Percentiles rank a stretch among this genome's conserved stretches.
Conservation (phyloP, 768 basidiomycete genomes). For the Kwoniella pini region DNA sequence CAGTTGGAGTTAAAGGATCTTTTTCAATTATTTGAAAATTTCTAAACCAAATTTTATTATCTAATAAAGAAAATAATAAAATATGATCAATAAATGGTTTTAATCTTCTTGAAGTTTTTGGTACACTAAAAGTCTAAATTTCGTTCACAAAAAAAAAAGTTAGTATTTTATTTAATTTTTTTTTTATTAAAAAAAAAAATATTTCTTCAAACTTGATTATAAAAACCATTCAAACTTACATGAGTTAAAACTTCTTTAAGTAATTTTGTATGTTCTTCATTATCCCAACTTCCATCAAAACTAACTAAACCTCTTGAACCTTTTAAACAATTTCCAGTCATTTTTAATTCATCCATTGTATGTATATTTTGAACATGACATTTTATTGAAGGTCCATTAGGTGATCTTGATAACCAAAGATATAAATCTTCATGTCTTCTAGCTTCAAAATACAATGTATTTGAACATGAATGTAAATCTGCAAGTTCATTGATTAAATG, state of each 20-base stretch:
- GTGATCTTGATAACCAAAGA: constrained; percentile 93
- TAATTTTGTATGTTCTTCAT: constrained; percentile 78
- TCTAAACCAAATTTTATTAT: constrained; percentile 98
- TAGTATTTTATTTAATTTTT: too few species aligned
- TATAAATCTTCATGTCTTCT: constrained; percentile 94
- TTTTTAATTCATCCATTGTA: constrained; percentile 99
- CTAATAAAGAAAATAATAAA: constrained; percentile 90
- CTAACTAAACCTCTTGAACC: constrained; percentile 88
- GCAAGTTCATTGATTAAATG: constrained; percentile 92
- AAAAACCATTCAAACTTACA: constrained; percentile 49
- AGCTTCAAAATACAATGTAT: constrained; percentile 94
- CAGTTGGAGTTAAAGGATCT: constrained; percentile 83
- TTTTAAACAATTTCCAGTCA: constrained; percentile 98
- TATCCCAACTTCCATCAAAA: constrained; percentile 88
- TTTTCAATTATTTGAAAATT: constrained; percentile 98
- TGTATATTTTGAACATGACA: constrained; percentile 98
- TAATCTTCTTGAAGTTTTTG: constrained; percentile 80
- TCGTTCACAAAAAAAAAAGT: neutral
- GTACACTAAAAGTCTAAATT: constrained; percentile 89
- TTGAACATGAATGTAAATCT: constrained; percentile 97
- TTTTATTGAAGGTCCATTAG: constrained; percentile 96
- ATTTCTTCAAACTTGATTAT: too few species aligned
- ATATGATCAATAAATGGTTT: constrained; percentile 99
- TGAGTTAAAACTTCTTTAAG: constrained; percentile 74
- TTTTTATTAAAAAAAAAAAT: too few species aligned